Base-by-base conservation (phyloP, 2,329 filamentous ascomycete species). In the Clathrospora elynae region DNA sequence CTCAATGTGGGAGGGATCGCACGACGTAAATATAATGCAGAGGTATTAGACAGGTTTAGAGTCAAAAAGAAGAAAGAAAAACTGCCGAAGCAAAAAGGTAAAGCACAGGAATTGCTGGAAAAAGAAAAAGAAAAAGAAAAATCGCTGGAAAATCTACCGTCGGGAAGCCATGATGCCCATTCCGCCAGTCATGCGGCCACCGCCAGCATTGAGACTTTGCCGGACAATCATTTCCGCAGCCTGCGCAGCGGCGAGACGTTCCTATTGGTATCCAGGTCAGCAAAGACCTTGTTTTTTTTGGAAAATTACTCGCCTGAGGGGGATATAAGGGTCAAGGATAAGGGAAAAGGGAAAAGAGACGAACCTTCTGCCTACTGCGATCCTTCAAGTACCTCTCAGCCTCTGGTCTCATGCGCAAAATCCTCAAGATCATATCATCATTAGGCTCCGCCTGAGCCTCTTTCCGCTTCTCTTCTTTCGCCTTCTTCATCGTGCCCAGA, bases 361-460 rank as follows among this genome's bases (percentile, higher is more conserved):
- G 8, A 54, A 67, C 65, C 76, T 95, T 95, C 68, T 99, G 93
- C 53, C 93, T 81, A 66, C 90, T 91, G 28, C 93, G 79, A 70
- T 97, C 92, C 62, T 88, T 89, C 48, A 99, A 78, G 71, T 99
- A 99, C 22, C 82, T 76, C 34, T 85, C 81, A 3, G 93, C 93
- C 73, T 97, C 93, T 2, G 90, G 90, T 32, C 93, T 79, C 93
- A 99, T 99, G 36, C 93, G 81, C 55, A 99, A 72, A 54, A 99
- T 99, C 13, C 93, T 81, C 60, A 99, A 72, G 55, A 99, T 97
- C 88, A 97, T 97, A 67, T 99, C 93, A 70, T 99, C 93, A 67
- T 87, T 96, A 2, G 93, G 92, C 67, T 97, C 93, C 1, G 93
- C 92, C 67, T 99, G 93, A 1, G 90, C 90, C 68, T 97, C 92